phyloP scores from a whole-genome alignment of 2,329 filamentous ascomycete species.

The Magnaporthales sp. region DNA sequence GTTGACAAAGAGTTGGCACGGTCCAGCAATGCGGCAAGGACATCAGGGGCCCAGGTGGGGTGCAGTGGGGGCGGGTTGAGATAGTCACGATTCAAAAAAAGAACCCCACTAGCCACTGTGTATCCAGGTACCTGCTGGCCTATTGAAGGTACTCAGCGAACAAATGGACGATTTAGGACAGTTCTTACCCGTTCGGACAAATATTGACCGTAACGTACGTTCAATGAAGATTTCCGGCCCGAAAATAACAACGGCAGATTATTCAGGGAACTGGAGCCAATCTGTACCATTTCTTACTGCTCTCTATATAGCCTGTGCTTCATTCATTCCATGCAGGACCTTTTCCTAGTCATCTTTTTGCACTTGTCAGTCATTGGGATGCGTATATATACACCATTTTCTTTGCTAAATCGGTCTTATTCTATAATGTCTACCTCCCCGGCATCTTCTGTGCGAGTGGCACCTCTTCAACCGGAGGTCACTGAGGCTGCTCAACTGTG shows the following conservation, averaged over 20 bases:
- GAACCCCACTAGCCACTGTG: not conserved
- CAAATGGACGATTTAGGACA: not conserved
- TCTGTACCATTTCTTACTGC: not conserved
- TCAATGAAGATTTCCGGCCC: not conserved
- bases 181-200: not conserved
- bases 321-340: too few species aligned
- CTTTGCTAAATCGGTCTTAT: too few species aligned
- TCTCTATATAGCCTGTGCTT: not conserved
- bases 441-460: not conserved
- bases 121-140: not conserved
- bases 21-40: not conserved
- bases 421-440: too few species aligned
- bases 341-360: too few species aligned
- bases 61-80: not conserved
- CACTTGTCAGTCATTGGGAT: too few species aligned
- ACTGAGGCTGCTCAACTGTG: not conserved
- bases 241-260: not conserved
- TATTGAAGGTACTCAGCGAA: not conserved
- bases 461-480: too few species aligned
- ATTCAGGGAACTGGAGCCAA: not conserved
- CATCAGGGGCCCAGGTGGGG: not conserved
- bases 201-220: not conserved
- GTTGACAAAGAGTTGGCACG: not conserved
- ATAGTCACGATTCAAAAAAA: not conserved
- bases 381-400: too few species aligned